Evolutionary conservation across 2,329 filamentous ascomycete species (phyloP).

Genomic region (Lomentospora prolificans): DNA sequence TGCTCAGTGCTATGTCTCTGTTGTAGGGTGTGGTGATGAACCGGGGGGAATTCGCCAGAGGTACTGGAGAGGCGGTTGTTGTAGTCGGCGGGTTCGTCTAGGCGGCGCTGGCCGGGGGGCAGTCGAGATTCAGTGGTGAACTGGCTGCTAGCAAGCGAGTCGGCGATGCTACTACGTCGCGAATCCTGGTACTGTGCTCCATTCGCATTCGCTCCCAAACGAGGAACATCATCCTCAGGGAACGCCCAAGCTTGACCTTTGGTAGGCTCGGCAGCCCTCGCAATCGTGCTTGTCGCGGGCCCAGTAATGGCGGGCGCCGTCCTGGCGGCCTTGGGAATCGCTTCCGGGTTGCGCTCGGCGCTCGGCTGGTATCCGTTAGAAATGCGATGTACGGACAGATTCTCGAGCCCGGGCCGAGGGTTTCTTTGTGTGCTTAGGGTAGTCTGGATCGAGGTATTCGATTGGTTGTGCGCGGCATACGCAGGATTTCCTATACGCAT

Average conservation of each 20-base stretch:
- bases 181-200: constrained; percentile 48
- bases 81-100: constrained; percentile 52
- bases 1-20: constrained; percentile 62
- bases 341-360: constrained; percentile 46
- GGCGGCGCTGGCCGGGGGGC: constrained; percentile 59
- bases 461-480: constrained; percentile 68
- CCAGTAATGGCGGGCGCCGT: constrained; percentile 71
- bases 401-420: constrained; percentile 41
- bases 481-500: constrained; percentile 61
- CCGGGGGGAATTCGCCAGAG: constrained; percentile 45
- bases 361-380: constrained; percentile 56
- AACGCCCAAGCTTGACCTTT: constrained; percentile 81
- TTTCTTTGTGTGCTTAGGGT: constrained; percentile 59
- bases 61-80: constrained; percentile 37
- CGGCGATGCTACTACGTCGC: constrained; percentile 64
- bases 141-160: constrained; percentile 70
- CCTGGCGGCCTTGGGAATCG: constrained; percentile 41
- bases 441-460: constrained; percentile 64
- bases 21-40: constrained; percentile 68
- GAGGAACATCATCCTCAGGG: constrained; percentile 58
- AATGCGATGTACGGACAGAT: constrained; percentile 46
- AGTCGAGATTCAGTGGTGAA: constrained; percentile 66
- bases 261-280: constrained; percentile 62
- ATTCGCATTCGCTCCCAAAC: constrained; percentile 32
- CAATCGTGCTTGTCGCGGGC: constrained; percentile 54